A percentile compares a stretch with the other conserved stretches of the same genome.
Evolutionary conservation across 306 rosid species (phyloP).

Genomic region (Delonix regia): DNA sequence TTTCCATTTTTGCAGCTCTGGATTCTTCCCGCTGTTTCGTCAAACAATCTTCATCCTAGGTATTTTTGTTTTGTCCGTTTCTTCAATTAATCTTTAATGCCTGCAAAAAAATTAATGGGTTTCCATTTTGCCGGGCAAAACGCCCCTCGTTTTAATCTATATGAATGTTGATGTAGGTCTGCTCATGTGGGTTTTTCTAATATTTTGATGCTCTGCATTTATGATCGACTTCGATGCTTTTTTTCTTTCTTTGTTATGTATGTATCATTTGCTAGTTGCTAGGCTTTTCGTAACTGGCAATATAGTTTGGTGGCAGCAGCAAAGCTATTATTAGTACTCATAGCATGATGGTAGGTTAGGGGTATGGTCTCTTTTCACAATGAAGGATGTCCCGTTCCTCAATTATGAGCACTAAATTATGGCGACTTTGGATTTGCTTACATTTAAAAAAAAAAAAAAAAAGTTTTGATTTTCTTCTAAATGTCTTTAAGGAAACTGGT

Average conservation of each 20-base stretch:
- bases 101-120: not conserved
- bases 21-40: constrained; percentile 36
- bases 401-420: constrained; percentile 37
- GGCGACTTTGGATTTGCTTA: constrained; percentile 40
- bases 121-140: not conserved
- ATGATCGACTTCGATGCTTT: constrained; percentile 46
- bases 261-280: constrained; percentile 36
- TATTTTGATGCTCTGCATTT: constrained; percentile 41
- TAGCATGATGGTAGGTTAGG: constrained; percentile 47
- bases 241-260: not conserved
- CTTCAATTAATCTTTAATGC: constrained; percentile 1
- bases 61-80: constrained; percentile 30
- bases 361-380: constrained; percentile 58
- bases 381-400: constrained; percentile 40
- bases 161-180: constrained; percentile 27
- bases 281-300: constrained; percentile 41
- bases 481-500: not conserved
- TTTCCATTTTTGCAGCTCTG: constrained; percentile 33
- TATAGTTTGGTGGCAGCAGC: constrained; percentile 44
- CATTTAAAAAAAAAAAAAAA: not conserved
- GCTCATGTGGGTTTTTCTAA: constrained; percentile 36
- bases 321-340: constrained; percentile 45
- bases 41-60: constrained; percentile 55
- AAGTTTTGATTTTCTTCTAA: constrained; percentile 13
- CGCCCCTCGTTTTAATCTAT: not conserved